Conservation (phyloP, 1,139 yeast species). For the Kodamaea fungicola region DNA sequence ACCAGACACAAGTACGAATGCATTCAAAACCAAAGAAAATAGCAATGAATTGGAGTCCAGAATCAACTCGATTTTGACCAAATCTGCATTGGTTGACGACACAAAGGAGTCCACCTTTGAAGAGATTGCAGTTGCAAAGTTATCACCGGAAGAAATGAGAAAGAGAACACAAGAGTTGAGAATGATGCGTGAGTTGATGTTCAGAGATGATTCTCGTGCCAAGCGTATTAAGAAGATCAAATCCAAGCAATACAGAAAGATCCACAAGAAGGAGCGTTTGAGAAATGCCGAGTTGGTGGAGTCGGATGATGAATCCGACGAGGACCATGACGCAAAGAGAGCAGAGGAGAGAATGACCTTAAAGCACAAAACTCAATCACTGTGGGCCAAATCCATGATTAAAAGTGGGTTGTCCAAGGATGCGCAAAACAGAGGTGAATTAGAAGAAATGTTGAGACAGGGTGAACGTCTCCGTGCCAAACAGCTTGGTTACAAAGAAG, state of each 20-base stretch:
- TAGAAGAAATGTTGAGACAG: constrained; percentile 90
- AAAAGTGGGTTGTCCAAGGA: constrained; percentile 90
- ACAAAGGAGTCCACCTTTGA: constrained; percentile 79
- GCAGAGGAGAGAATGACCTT: constrained; percentile 92
- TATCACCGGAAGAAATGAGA: constrained; percentile 76
- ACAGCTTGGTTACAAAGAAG: constrained; percentile 66
- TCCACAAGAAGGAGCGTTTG: constrained; percentile 79
- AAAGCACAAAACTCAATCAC: constrained; percentile 81
- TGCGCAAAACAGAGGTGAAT: constrained; percentile 74
- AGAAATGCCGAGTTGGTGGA: constrained; percentile 70
- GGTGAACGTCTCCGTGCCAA: constrained; percentile 76
- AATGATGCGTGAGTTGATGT: constrained; percentile 92
- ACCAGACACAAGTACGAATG: constrained; percentile 35
- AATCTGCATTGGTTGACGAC: constrained; percentile 70
- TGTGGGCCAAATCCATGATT: constrained; percentile 91
- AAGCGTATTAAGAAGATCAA: constrained; percentile 90
- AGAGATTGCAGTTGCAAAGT: constrained; percentile 77
- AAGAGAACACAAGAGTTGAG: constrained; percentile 81
- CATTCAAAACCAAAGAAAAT: constrained; percentile 35
- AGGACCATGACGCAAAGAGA: constrained; percentile 66
- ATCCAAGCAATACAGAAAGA: constrained; percentile 83
- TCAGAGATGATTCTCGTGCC: constrained; percentile 88
- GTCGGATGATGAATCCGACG: constrained; percentile 52
- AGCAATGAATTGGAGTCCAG: constrained; percentile 65
- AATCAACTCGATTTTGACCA: constrained; percentile 56